A percentile compares a stretch with the other conserved stretches of the same genome.
Evolutionary conservation across 1,139 yeast genomes (phyloP).

Genomic region (Starmera stellimalicola): DNA sequence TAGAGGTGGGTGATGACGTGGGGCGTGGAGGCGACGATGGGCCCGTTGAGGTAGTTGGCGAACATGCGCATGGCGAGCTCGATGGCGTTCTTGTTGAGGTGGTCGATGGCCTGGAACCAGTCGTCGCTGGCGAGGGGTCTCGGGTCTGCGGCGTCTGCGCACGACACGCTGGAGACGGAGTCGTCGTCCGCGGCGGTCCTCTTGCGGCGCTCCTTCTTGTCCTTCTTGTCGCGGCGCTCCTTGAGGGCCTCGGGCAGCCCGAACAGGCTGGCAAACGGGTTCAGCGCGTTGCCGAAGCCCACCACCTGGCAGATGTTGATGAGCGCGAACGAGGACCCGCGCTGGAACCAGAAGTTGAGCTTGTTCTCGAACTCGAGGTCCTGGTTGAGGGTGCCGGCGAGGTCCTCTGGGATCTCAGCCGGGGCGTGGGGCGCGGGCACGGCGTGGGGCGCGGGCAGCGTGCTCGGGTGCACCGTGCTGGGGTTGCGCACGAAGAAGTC

Average conservation of each 20-base stretch:
- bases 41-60: slow-evolving; percentile 58
- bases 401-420: slow-evolving; percentile 12
- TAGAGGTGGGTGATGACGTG: slow-evolving; percentile 68
- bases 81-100: slow-evolving; percentile 53
- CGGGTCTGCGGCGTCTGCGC: slow-evolving; percentile 13
- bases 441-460: no score
- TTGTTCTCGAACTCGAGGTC: slow-evolving; percentile 31
- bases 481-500: slow-evolving; percentile 46
- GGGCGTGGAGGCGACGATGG: slow-evolving; percentile 58
- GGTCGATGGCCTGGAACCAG: slow-evolving; percentile 50
- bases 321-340: slow-evolving; percentile 65
- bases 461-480: slow-evolving; percentile 30
- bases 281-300: slow-evolving; percentile 67
- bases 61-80: slow-evolving; percentile 59
- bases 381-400: slow-evolving; percentile 3
- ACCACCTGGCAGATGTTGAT: slow-evolving; percentile 65
- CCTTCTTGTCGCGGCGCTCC: slow-evolving; percentile 65
- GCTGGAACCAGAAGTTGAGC: slow-evolving; percentile 65
- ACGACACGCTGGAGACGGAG: slow-evolving; percentile 6
- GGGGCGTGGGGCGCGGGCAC: no score
- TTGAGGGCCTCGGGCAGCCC: slow-evolving; percentile 61
- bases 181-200: slow-evolving; percentile 7
- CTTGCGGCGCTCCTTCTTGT: slow-evolving; percentile 41
- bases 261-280: slow-evolving; percentile 67
- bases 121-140: slow-evolving; percentile 29